Evolutionary conservation across 192 early-diverging fungal species (phyloP).

Genomic region (Entomortierella lignicola): DNA sequence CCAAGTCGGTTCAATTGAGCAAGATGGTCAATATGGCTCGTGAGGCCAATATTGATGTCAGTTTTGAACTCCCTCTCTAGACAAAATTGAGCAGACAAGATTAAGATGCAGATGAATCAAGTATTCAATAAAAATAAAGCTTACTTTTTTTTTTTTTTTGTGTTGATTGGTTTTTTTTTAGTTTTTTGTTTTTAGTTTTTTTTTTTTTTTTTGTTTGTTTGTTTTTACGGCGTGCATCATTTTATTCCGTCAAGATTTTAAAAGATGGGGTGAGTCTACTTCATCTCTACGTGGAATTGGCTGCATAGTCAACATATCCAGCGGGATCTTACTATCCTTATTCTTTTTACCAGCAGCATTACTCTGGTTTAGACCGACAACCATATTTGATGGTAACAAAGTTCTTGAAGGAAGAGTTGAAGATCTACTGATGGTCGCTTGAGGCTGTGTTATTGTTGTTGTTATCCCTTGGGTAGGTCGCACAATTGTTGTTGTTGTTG

Average conservation of each 20-base stretch:
- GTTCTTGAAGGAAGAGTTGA: not conserved
- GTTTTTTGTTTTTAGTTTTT: too few species aligned
- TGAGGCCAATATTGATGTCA: slow-evolving; percentile 79
- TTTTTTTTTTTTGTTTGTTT: too few species aligned
- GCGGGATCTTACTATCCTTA: not conserved
- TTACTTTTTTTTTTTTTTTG: too few species aligned
- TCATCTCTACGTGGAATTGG: too few species aligned
- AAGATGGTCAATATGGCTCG: slow-evolving; percentile 85
- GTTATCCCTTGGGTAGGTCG: not conserved
- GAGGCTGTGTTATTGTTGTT: too few species aligned
- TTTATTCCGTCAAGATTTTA: too few species aligned
- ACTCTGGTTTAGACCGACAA: slow-evolving; percentile 2
- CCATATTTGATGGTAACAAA: not conserved
- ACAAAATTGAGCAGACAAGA: not conserved
- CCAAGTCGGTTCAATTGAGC: slow-evolving; percentile 85
- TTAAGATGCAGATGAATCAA: not conserved
- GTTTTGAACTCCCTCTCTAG: slow-evolving; percentile 69
- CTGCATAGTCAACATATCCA: too few species aligned
- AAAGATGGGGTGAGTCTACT: too few species aligned
- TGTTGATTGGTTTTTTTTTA: too few species aligned
- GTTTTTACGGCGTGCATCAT: too few species aligned
- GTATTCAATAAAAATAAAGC: not conserved
- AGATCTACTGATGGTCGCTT: not conserved
- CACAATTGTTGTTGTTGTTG: not conserved
- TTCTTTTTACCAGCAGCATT: not conserved